Base-by-base conservation (phyloP, 2,329 filamentous ascomycete genomes). In the Fusarium gaditjirri region DNA sequence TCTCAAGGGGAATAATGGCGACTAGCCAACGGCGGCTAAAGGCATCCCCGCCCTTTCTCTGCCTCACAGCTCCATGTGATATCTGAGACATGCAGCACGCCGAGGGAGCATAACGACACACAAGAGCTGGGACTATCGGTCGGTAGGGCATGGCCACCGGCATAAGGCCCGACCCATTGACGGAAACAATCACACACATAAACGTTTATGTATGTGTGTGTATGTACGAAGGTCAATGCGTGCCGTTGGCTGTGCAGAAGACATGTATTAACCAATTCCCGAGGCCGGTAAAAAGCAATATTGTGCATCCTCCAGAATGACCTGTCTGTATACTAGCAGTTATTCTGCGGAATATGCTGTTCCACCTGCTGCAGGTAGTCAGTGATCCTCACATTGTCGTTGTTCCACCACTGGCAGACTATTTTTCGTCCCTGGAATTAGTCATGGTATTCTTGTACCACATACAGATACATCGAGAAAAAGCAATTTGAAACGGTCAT, bases 21-120 rank as follows among this genome's bases (percentile, higher is more conserved):
- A 61, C 63, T 67, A 67, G 64, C 54, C 66, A 67, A 55, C 46
- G 33, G 54, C 54, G 43, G 63, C 55, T 65, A 50, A 59, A 57
- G 35, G 42, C 39, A 53, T 62, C 69, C 58, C 69, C 68, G 35
- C 55, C 52, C 62, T 44, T 54, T 67, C 36, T 39, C 73, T 54
- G 59, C 64, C 53, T 63, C 36, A 41, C 52, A 65, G 64, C 43
- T 59, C 72, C 72, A 75, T 77, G 73, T 77, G 73, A 76, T 73
- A 74, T 77, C 73, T 70, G 70, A 77, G 62, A 77, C 70, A 72
- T 76, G 75, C 71, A 76, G 71, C 57, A 42, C 56, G 17, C 63
- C 43, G 47, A 72, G 69, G 23, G 49, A 39, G 55, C 71, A 70
- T 47, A 43, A 52, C 42, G 59, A 61, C 43, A 52, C 59, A 66